Percentiles rank a stretch among this genome's conserved stretches.
Conservation (phyloP, 257 asterid genomes). For the Plantago elongata region DNA sequence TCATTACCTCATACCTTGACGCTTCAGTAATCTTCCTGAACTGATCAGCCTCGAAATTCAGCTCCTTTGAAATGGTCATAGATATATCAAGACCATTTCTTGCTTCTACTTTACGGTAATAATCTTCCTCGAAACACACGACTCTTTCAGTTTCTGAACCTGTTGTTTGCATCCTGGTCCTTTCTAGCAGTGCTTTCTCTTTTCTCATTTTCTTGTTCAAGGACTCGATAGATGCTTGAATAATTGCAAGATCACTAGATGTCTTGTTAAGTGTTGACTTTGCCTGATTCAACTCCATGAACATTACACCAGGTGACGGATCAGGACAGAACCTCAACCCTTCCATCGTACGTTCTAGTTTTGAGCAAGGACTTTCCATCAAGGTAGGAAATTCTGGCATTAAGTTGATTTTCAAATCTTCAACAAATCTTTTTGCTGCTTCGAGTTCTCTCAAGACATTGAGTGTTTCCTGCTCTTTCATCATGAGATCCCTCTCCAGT, state of each 20-base stretch:
- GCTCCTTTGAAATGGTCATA: constrained; percentile 14
- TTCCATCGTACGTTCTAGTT: constrained; percentile 19
- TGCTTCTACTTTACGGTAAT: constrained; percentile 10
- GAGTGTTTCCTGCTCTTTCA: constrained; percentile 53
- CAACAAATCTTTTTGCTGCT: constrained; percentile 54
- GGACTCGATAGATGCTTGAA: constrained; percentile 78
- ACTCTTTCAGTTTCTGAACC: constrained; percentile 19
- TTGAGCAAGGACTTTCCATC: constrained; percentile 30
- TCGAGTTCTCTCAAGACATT: constrained; percentile 58
- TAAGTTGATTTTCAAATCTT: constrained; percentile 45
- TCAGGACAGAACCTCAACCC: constrained; percentile 30
- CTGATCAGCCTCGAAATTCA: constrained; percentile 66
- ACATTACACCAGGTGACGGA: constrained; percentile 47
- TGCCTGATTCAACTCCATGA: constrained; percentile 62
- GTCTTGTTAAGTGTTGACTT: constrained; percentile 62
- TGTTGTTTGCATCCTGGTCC: constrained; percentile 17
- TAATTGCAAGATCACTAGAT: constrained; percentile 60
- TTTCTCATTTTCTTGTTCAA: constrained; percentile 54
- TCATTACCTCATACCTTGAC: constrained; percentile 80
- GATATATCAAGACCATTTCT: constrained; percentile 10
- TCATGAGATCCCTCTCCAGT: constrained; percentile 44
- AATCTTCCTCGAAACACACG: constrained; percentile 18
- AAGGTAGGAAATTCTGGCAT: constrained; percentile 51
- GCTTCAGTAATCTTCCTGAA: constrained; percentile 87
- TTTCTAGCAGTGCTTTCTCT: constrained; percentile 31